Base-by-base conservation (phyloP, 371 early-diverging fungal species). In the Mortierella sp. region DNA sequence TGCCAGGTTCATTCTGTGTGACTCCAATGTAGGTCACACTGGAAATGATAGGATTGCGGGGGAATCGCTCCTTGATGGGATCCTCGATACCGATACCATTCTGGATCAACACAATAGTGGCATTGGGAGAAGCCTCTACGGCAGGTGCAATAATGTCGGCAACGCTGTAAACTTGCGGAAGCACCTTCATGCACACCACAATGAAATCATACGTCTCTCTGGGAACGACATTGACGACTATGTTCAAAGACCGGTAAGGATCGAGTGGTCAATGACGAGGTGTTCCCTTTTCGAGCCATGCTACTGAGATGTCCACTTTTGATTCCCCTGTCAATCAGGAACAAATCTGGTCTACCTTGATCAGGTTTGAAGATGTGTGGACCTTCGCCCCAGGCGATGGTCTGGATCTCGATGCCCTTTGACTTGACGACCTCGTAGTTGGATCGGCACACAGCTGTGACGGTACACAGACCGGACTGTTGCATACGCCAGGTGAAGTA, bases 41-140 rank as follows among this genome's bases (percentile, higher is more conserved):
- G n/a, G 92, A 90, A 19, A 92, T 64, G 14, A 94, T 72, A 0
- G 91, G 89, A 58, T 87, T 91, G 26, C 78, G 61, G 3, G 94
- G 92, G 71, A 91, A 93, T 39, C 84, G 76, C 16, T 67, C 62
- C 18, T 73, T 73, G 59, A 89, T 80, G 50, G 89, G 87, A 13
- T 86, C 86, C 63, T 95, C 96, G 19, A 94, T 86, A 12, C 90
- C 95, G 43, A 95, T 79, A 2, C 96, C 95, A 76, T 96, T 96
- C 73, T 96, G 96, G 41, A 95, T 90, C 65, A 95, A 72, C 3
- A 94, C 86, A 38, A 96, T 87, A 2, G 86, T 62, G 16, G 92
- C 91, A 14, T 86, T 76, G 18, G 78, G 78, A 0, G 82, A 78
- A 26, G 72, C 67, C 6, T 82, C 72, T 2, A 91, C 87, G 0